A percentile compares a stretch with the other conserved stretches of the same genome.
These are phyloP conservation scores for Ophiognomonia clavigignenti-juglandacearum DNA, from an alignment of 2,329 filamentous ascomycete genomes.

Conservation along the genomic window DNA sequence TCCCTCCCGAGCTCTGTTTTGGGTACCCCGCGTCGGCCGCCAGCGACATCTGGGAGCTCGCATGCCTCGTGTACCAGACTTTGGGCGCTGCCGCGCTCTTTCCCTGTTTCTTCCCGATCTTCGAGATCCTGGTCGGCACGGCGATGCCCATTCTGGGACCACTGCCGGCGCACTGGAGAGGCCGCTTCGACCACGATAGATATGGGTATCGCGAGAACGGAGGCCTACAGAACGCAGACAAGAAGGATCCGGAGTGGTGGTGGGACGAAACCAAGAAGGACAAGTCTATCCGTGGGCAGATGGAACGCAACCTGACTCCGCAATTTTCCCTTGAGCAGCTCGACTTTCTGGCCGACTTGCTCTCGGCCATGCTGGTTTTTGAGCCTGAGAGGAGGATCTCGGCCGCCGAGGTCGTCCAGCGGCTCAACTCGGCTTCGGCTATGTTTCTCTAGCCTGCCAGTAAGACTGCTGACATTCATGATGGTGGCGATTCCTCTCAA, in stretches of 20 bases:
- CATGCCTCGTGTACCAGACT: neutral
- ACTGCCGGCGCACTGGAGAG: neutral
- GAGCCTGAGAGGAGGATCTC: neutral
- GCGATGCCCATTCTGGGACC: neutral
- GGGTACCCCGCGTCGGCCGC: neutral
- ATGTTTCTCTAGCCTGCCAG: no score
- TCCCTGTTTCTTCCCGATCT: neutral
- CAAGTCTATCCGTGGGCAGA: neutral
- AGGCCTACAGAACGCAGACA: neutral
- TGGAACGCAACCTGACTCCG: neutral
- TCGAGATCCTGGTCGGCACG: neutral
- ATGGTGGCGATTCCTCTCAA: no score
- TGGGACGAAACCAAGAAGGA: neutral
- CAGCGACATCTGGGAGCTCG: neutral
- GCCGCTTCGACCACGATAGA: neutral
- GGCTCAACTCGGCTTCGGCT: no score
- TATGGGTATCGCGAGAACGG: neutral
- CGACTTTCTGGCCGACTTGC: neutral
- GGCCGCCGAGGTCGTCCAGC: neutral
- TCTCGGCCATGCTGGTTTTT: neutral
- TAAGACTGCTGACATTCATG: no score
- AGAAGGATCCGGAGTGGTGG: neutral
- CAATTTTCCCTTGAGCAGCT: neutral
- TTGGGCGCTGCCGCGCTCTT: neutral
- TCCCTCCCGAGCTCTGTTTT: slow-evolving; percentile 1